Percentiles rank a stretch among this genome's conserved stretches.
Evolutionary conservation across 2,329 filamentous ascomycete genomes (phyloP).

Genomic region (Paecilomyces sp.): DNA sequence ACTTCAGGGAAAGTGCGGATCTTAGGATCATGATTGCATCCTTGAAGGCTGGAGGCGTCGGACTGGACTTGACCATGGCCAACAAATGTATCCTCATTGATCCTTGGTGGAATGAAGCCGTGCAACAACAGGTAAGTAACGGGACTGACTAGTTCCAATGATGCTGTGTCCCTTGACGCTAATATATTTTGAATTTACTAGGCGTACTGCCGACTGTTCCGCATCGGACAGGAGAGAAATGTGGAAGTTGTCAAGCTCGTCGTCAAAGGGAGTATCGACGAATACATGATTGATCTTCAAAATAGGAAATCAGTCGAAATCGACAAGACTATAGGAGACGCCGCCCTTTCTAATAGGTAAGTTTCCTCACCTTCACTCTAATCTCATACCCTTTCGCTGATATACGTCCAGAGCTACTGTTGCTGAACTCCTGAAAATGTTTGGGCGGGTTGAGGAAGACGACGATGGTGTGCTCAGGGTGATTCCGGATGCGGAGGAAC

Average conservation of each 20-base stretch:
- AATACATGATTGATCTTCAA: constrained; percentile 51
- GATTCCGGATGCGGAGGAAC: neutral
- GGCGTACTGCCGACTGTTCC: constrained; percentile 53
- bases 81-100: constrained; percentile 52
- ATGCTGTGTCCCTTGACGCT: neutral
- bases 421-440: neutral
- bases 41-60: constrained; percentile 50
- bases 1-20: constrained; percentile 36
- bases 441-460: neutral
- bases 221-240: constrained; percentile 57
- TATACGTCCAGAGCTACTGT: neutral
- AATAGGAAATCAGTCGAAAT: constrained; percentile 38
- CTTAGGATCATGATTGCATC: constrained; percentile 48
- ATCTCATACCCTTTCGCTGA: neutral
- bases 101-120: constrained; percentile 55
- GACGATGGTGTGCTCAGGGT: neutral
- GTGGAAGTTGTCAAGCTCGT: constrained; percentile 55
- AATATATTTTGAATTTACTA: constrained; percentile 10
- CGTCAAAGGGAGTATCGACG: constrained; percentile 52
- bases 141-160: constrained; percentile 1
- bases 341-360: constrained; percentile 7
- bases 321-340: constrained; percentile 15
- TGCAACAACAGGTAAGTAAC: constrained; percentile 53
- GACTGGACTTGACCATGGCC: constrained; percentile 55
- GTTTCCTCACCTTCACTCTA: neutral